These are phyloP conservation scores for Chaetomium globosum DNA, from an alignment of 2,329 filamentous ascomycete genomes.

Conservation along the genomic window DNA sequence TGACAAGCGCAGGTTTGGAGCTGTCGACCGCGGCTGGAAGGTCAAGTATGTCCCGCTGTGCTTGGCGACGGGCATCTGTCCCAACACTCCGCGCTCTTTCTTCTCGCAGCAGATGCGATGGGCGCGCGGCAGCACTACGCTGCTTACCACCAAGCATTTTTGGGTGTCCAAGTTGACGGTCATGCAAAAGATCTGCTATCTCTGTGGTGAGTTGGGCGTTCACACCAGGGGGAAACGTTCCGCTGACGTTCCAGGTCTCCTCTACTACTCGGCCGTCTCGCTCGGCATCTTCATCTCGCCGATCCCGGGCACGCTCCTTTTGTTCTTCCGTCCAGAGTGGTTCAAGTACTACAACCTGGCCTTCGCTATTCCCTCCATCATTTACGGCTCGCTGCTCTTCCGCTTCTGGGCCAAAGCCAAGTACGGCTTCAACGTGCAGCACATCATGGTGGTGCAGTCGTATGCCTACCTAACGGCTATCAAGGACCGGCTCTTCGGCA, in stretches of 20 bases:
- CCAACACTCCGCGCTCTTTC: conserved; percentile 47
- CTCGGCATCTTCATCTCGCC: conserved; percentile 47
- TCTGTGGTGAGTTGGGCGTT: conserved; percentile 44
- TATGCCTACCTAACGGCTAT: conserved; percentile 49
- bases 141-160: conserved; percentile 47
- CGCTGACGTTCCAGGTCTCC: conserved; percentile 41
- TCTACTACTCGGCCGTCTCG: conserved; percentile 48
- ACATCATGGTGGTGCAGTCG: conserved; percentile 47
- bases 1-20: conserved; percentile 41
- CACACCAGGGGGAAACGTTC: too few relatives aligned
- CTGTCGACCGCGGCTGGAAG: conserved; percentile 48
- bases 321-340: conserved; percentile 46
- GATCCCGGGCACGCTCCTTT: conserved; percentile 46
- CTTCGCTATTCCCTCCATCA: conserved; percentile 46
- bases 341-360: conserved; percentile 51
- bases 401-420: conserved; percentile 46
- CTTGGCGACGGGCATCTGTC: conserved; percentile 48
- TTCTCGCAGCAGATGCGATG: conserved; percentile 51
- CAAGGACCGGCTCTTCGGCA: conserved; percentile 47
- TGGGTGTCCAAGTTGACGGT: conserved; percentile 45
- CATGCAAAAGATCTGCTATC: conserved; percentile 48
- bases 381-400: conserved; percentile 46
- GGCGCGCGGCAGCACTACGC: conserved; percentile 47
- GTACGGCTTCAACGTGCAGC: conserved; percentile 49
- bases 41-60: conserved; percentile 48